Conservation (phyloP, 2,329 filamentous ascomycete species). For the Neofusicoccum laricinum region DNA sequence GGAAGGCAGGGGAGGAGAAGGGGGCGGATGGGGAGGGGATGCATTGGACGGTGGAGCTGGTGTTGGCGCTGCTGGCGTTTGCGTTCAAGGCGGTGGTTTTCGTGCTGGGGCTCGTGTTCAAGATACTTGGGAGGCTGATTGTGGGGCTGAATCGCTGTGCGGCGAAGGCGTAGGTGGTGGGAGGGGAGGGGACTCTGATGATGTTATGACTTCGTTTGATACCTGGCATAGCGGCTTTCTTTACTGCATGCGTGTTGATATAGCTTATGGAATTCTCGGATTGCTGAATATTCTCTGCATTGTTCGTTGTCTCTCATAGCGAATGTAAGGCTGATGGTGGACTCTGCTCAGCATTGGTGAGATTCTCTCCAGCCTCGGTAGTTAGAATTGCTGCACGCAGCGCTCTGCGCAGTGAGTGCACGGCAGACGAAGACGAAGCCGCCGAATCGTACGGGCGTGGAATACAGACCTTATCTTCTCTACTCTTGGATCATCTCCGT, state of each 20-base stretch:
- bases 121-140: slow-evolving; percentile 39
- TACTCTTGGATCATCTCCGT: too few species aligned
- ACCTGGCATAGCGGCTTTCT: not conserved
- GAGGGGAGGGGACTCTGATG: not conserved
- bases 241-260: not conserved
- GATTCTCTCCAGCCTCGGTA: too few species aligned
- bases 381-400: too few species aligned
- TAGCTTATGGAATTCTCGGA: not conserved
- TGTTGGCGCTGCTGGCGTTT: slow-evolving; percentile 40
- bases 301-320: too few species aligned
- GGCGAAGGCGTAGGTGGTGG: slow-evolving; percentile 30
- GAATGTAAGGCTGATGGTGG: too few species aligned
- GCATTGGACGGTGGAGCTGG: slow-evolving; percentile 37
- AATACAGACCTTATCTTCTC: too few species aligned
- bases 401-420: too few species aligned
- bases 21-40: not conserved
- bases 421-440: too few species aligned
- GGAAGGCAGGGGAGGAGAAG: not conserved
- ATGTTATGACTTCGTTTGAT: not conserved
- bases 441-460: too few species aligned
- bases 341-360: too few species aligned
- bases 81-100: slow-evolving; percentile 43
- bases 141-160: slow-evolving; percentile 37
- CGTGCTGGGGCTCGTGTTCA: slow-evolving; percentile 40
- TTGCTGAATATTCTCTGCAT: too few species aligned